Base-by-base conservation (phyloP, 306 rosid species). In the Cicer cuneatum region DNA sequence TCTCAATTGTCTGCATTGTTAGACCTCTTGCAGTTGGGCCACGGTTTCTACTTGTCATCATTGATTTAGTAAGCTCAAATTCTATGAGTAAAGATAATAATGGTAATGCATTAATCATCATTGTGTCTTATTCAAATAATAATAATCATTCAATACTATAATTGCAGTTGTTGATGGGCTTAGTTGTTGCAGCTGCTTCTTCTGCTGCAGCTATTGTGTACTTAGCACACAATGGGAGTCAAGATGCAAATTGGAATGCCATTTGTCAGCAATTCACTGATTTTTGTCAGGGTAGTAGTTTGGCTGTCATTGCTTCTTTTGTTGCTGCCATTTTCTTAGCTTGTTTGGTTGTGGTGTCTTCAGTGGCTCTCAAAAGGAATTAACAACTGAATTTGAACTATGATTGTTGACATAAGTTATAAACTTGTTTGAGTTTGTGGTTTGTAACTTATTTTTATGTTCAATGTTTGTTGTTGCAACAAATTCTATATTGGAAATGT, bases 171-270 rank as follows among this genome's bases (percentile, higher is more conserved):
- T 70, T 82, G 82, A 69, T 77, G 80, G 84, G 85, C 16, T 65
- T 86, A 2, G 72, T 80, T 4, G 61, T 76, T 24, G 75, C 85
- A 29, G 85, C 84, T n/a, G 90, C 90, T 12, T 85, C 86, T 7
- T 52, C 90, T 49, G 83, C 89, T 5, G 60, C 90, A n/a, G 87
- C 86, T 21, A 60, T 84, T 24, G 71, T 80, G 62, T 87, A 86
- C 85, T 81, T 86, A 52, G 83, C 84, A 24, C 96, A 90, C 11
- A 90, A 90, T 67, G 96, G 96, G 49, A 90, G 89, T 70, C 39
- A 61, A 75, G 81, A 87, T 61, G 83, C 96, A 0, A 90, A 90
- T 38, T 90, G 96, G 96, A 71, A 74, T 7, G 90, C 86, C 13
- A 29, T 87, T 54, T 90, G 89, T 58, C 71, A 51, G 61, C 85